Conservation (phyloP, 1,139 yeast species). For the Pneumocystis wakefieldiae region DNA sequence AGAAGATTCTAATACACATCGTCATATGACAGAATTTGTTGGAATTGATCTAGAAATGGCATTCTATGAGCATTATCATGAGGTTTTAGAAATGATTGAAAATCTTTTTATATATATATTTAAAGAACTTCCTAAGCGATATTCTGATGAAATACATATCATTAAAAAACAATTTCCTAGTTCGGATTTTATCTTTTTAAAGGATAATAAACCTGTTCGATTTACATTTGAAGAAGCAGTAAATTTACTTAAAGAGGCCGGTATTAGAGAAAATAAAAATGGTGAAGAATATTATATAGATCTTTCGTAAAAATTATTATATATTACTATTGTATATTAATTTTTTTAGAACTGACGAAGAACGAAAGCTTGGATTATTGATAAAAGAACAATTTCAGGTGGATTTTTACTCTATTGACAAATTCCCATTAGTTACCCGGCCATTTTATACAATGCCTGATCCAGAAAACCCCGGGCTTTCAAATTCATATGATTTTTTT, state of each 20-base stretch:
- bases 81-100: constrained; percentile 67
- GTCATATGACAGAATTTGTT: constrained; percentile 97
- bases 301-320: neutral
- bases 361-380: constrained; percentile 76
- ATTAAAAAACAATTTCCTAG: constrained; percentile 85
- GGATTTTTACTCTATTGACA: constrained; percentile 93
- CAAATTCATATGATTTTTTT: constrained; percentile 74
- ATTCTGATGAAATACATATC: constrained; percentile 64
- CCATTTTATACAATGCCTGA: constrained; percentile 99
- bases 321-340: constrained; percentile 4
- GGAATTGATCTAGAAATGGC: constrained; percentile 98
- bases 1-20: constrained; percentile 95
- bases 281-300: constrained; percentile 28
- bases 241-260: constrained; percentile 64
- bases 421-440: constrained; percentile 90
- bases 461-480: constrained; percentile 54
- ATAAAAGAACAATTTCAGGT: constrained; percentile 91
- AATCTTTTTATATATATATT: constrained; percentile 83
- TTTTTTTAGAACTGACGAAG: constrained; percentile 87
- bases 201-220: constrained; percentile 78
- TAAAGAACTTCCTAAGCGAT: constrained; percentile 65
- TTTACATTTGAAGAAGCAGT: constrained; percentile 85
- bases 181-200: constrained; percentile 90
- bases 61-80: constrained; percentile 94
- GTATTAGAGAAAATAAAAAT: constrained; percentile 65